Percentiles rank a stretch among this genome's conserved stretches.
Conservation (phyloP, 441 rosid genomes). For the Manihot esculenta region DNA sequence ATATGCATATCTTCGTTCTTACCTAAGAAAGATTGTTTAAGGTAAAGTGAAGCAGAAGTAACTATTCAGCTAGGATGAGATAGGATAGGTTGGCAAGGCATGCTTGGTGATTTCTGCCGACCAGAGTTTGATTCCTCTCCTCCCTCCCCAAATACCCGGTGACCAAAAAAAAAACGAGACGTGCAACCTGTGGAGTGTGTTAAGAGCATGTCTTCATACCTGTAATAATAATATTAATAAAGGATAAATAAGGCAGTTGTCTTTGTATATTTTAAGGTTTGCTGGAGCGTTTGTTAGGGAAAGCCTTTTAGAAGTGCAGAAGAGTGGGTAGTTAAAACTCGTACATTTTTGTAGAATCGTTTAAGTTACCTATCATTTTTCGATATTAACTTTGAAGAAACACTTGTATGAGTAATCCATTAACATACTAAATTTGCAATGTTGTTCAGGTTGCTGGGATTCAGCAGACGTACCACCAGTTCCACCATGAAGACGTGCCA, state of each 20-base stretch:
- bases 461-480: slow-evolving; percentile 84
- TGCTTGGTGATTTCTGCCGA: too few relatives aligned
- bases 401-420: background rate
- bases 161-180: too few relatives aligned
- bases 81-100: too few relatives aligned
- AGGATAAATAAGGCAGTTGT: background rate
- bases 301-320: too few relatives aligned
- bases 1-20: too few relatives aligned
- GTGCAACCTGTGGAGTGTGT: background rate
- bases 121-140: too few relatives aligned
- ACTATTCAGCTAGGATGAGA: background rate
- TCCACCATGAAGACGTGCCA: slow-evolving; percentile 82
- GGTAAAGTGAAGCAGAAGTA: background rate
- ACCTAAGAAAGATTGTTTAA: background rate
- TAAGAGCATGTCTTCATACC: background rate
- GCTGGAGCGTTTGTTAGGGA: background rate
- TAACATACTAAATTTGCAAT: slow-evolving; percentile 10
- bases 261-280: background rate
- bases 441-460: slow-evolving; percentile 70
- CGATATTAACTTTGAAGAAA: background rate
- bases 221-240: background rate
- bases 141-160: too few relatives aligned
- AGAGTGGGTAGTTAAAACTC: background rate
- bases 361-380: background rate
- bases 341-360: background rate